A percentile compares a stretch with the other conserved stretches of the same genome.
These are phyloP conservation scores for Leccinellum albellum DNA, from an alignment of 768 basidiomycete genomes.

Conservation along the genomic window DNA sequence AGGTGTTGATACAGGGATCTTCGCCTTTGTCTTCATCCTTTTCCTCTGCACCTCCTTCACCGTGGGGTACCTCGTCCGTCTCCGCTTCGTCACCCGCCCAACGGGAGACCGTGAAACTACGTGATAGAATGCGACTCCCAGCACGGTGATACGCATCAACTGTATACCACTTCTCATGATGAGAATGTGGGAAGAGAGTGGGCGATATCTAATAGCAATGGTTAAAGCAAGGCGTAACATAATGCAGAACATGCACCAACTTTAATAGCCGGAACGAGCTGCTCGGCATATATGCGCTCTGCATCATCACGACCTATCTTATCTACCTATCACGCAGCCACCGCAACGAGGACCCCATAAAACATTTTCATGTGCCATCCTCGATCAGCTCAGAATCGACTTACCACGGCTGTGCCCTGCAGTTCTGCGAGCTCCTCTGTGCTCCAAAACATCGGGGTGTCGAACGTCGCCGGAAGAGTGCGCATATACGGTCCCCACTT, in stretches of 20 bases:
- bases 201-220: slow-evolving; percentile 49
- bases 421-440: slow-evolving; percentile 70
- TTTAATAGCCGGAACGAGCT: slow-evolving; percentile 66
- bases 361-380: background rate
- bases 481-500: slow-evolving; percentile 27
- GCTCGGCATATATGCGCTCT: slow-evolving; percentile 64
- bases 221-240: background rate
- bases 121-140: slow-evolving; percentile 88
- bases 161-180: slow-evolving; percentile 51
- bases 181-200: slow-evolving; percentile 62
- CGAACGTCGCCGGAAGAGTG: slow-evolving; percentile 65
- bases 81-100: slow-evolving; percentile 40
- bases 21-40: slow-evolving; percentile 30
- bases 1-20: slow-evolving; percentile 20
- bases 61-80: slow-evolving; percentile 3
- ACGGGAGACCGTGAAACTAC: slow-evolving; percentile 82
- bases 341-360: background rate
- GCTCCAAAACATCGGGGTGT: slow-evolving; percentile 95
- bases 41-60: slow-evolving; percentile 35
- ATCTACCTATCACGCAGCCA: slow-evolving; percentile 39
- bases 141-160: slow-evolving; percentile 78
- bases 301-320: slow-evolving; percentile 86
- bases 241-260: slow-evolving; percentile 37
- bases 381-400: slow-evolving; percentile 35
- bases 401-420: slow-evolving; percentile 80